A percentile compares a stretch with the other conserved stretches of the same genome.
These are phyloP conservation scores for Daldinia decipiens DNA, from an alignment of 495 filamentous ascomycete genomes.

Conservation along the genomic window DNA sequence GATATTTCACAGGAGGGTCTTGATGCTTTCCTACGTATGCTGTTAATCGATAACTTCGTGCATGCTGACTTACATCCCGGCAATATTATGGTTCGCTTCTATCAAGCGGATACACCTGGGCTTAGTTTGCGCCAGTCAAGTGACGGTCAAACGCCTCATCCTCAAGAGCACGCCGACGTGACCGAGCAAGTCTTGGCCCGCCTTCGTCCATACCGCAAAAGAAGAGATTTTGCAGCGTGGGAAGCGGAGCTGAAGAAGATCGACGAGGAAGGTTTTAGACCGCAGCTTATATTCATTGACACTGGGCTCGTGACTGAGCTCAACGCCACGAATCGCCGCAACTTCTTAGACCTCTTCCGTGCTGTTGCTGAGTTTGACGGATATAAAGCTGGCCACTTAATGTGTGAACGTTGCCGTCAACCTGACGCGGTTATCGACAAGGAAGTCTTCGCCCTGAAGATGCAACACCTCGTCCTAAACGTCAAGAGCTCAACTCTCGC, in stretches of 20 bases:
- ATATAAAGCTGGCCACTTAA: slow-evolving; percentile 91
- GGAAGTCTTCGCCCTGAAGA: slow-evolving; percentile 92
- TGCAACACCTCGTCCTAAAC: slow-evolving; percentile 92
- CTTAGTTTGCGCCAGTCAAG: slow-evolving; percentile 59
- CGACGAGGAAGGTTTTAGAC: slow-evolving; percentile 90
- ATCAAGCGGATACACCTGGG: slow-evolving; percentile 78
- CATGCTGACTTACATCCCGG: slow-evolving; percentile 99
- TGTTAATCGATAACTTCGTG: slow-evolving; percentile 97
- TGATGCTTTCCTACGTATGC: slow-evolving; percentile 97
- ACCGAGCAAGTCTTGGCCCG: slow-evolving; percentile 86
- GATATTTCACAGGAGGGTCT: slow-evolving; percentile 96
- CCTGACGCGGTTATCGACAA: slow-evolving; percentile 86
- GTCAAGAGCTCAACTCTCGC: slow-evolving; percentile 93
- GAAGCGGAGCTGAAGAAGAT: slow-evolving; percentile 74
- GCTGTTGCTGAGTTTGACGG: slow-evolving; percentile 97
- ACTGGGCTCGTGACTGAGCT: slow-evolving; percentile 96
- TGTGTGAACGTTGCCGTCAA: slow-evolving; percentile 94
- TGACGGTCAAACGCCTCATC: slow-evolving; percentile 51
- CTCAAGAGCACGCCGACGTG: slow-evolving; percentile 74
- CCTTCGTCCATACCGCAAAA: slow-evolving; percentile 74
- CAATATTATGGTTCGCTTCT: slow-evolving; percentile 99
- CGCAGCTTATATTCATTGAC: slow-evolving; percentile 97
- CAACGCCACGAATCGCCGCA: slow-evolving; percentile 82
- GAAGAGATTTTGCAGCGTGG: slow-evolving; percentile 71
- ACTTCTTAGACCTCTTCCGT: slow-evolving; percentile 96